Percentiles rank a stretch among this genome's conserved stretches.
Evolutionary conservation across 2,329 filamentous ascomycete genomes (phyloP).

Genomic region (Hirsutella thompsonii): DNA sequence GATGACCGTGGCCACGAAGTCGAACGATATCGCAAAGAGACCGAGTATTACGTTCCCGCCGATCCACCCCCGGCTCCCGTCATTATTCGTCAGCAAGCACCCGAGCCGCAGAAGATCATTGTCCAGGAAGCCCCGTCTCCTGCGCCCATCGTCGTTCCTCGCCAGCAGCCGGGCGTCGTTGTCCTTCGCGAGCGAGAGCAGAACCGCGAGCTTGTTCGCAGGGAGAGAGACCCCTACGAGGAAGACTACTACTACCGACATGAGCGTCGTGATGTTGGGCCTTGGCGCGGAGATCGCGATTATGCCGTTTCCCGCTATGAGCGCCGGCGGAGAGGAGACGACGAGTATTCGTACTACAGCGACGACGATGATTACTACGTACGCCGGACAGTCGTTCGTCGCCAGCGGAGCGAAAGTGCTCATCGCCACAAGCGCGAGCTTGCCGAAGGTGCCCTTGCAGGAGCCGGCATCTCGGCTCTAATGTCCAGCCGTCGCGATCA

Average conservation of each 20-base stretch:
- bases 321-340: slow-evolving; percentile 26
- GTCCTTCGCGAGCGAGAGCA: slow-evolving; percentile 29
- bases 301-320: slow-evolving; percentile 23
- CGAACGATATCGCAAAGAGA: slow-evolving; percentile 48
- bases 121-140: slow-evolving; percentile 43
- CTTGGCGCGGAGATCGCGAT: slow-evolving; percentile 20
- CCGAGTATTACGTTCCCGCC: slow-evolving; percentile 45
- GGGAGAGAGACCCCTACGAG: slow-evolving; percentile 22
- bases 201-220: slow-evolving; percentile 19
- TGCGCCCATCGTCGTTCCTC: slow-evolving; percentile 35
- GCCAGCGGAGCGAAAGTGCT: slow-evolving; percentile 36
- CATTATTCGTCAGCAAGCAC: slow-evolving; percentile 41
- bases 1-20: slow-evolving; percentile 34
- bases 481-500: slow-evolving; percentile 39
- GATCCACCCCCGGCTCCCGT: slow-evolving; percentile 37
- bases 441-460: slow-evolving; percentile 52
- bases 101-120: slow-evolving; percentile 46
- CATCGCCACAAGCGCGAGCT: slow-evolving; percentile 45
- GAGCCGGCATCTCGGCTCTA: slow-evolving; percentile 48
- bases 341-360: slow-evolving; percentile 22
- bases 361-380: slow-evolving; percentile 36
- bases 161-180: slow-evolving; percentile 29
- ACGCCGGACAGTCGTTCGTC: slow-evolving; percentile 31
- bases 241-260: slow-evolving; percentile 41
- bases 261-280: slow-evolving; percentile 28